Evolutionary conservation across 768 basidiomycete species (phyloP).

Genomic region (Panellus pusillus): DNA sequence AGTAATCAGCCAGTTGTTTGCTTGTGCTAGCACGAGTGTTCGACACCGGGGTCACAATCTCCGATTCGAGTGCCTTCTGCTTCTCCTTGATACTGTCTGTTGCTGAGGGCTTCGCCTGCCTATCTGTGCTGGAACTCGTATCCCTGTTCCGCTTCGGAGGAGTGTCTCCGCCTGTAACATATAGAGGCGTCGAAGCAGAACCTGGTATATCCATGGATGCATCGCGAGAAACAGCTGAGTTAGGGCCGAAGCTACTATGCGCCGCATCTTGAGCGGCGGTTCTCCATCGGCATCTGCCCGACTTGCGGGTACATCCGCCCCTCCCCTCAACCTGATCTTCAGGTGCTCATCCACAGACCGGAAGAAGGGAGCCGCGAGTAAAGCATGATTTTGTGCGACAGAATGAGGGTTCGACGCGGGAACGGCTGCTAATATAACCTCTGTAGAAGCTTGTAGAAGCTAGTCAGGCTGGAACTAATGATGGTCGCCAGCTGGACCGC

Average conservation of each 20-base stretch:
- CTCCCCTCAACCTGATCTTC: neutral
- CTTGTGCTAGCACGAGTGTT: slow-evolving; percentile 15
- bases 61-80: neutral
- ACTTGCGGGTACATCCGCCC: neutral
- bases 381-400: neutral
- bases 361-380: neutral
- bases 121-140: neutral
- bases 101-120: neutral
- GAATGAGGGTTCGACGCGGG: neutral
- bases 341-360: neutral
- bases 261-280: slow-evolving; percentile 13
- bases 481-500: too few species aligned
- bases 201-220: slow-evolving; percentile 6
- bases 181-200: slow-evolving; percentile 15
- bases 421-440: neutral
- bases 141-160: slow-evolving; percentile 4
- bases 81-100: neutral
- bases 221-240: neutral
- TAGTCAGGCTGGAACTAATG: too few species aligned
- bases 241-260: slow-evolving; percentile 11
- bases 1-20: slow-evolving; percentile 21
- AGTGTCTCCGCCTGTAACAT: slow-evolving; percentile 16
- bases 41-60: slow-evolving; percentile 9
- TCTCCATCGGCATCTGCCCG: neutral
- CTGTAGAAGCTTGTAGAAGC: neutral